Evolutionary conservation across 768 basidiomycete species (phyloP), one percentile per base, ranked within the genome.

Genomic region (Cubamyces lactineus): DNA sequence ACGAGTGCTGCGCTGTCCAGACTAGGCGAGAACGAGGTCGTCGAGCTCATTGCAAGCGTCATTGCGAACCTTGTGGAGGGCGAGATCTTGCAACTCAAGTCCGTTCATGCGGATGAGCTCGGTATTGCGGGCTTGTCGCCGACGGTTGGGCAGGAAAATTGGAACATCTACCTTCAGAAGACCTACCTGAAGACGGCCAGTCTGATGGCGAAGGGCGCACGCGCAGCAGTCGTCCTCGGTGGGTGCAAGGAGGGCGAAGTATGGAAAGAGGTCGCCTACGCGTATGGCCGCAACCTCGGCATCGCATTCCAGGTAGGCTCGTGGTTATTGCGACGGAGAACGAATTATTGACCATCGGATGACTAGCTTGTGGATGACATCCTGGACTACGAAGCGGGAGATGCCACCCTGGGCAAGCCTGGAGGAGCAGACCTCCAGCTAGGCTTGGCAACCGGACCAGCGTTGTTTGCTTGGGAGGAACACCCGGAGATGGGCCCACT

Each of bases 51-150:
- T 48, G 86, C 94, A 3, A 89, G 87, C 69, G 93, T 98, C 61
- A 91, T 99, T 57, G 87, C 93, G 2, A 98, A 98, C 71, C 80
- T 96, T 41, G 96, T 96, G n/a, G 96, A 98, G 73, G 97, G 96
- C 38, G 94, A 98, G 77, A 89, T 98, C 45, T 76, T 97, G 77
- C 89, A 92, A 76, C 85, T 87, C 82, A 80, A 79, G 61, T 76
- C 78, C 53, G 74, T 85, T 17, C 77, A 78, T 66, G 80, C 79
- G 9, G 79, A 81, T 21, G 72, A 67, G n/a, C 68, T 67, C 12
- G 74, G 70, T 30, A 64, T 75, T 21, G 57, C 66, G n/a, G 72
- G 69, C 1, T 61, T 67, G 28, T 75, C 75, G 48, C 67, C 63
- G 49, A 51, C 64, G 57, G 75, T 72, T 66, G 70, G 70, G 52